phyloP scores from a whole-genome alignment of 768 basidiomycete species.

The Nidula microcarpa region DNA sequence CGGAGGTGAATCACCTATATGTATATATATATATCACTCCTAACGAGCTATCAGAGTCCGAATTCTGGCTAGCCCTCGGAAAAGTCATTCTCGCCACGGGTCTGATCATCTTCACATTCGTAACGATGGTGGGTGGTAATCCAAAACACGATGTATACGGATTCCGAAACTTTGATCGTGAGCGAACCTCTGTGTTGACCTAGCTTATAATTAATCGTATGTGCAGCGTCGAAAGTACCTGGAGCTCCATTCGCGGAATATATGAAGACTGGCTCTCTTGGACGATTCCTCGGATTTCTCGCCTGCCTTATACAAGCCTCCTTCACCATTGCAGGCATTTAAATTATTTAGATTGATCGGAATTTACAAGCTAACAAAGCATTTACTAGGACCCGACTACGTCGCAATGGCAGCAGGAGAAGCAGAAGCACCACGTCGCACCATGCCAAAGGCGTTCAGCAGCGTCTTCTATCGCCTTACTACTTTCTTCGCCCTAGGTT shows the following conservation, averaged over 20 bases:
- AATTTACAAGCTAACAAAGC: neutral
- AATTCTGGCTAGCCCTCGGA: constrained; percentile 53
- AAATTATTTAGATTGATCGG: neutral
- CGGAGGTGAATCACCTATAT: constrained; percentile 33
- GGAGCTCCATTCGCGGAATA: constrained; percentile 59
- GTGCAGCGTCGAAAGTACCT: constrained; percentile 35
- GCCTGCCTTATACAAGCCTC: constrained; percentile 60
- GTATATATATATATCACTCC: neutral
- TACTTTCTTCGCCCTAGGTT: constrained; percentile 73
- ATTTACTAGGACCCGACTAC: constrained; percentile 41
- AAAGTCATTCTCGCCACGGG: constrained; percentile 46
- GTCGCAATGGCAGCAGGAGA: constrained; percentile 68
- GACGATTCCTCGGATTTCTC: constrained; percentile 61
- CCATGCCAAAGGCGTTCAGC: constrained; percentile 68
- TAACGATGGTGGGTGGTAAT: constrained; percentile 62
- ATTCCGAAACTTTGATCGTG: constrained; percentile 51
- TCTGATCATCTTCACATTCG: constrained; percentile 51
- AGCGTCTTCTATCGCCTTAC: constrained; percentile 80
- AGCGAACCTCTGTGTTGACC: constrained; percentile 7
- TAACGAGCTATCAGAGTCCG: constrained; percentile 34
- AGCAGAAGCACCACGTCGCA: constrained; percentile 63
- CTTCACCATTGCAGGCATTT: constrained; percentile 56
- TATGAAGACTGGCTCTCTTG: constrained; percentile 47
- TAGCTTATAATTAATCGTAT: neutral
- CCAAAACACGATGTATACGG: constrained; percentile 51